These are phyloP conservation scores for Aspergillus uvarum DNA, from an alignment of 2,329 filamentous ascomycete species.

Conservation along the genomic window DNA sequence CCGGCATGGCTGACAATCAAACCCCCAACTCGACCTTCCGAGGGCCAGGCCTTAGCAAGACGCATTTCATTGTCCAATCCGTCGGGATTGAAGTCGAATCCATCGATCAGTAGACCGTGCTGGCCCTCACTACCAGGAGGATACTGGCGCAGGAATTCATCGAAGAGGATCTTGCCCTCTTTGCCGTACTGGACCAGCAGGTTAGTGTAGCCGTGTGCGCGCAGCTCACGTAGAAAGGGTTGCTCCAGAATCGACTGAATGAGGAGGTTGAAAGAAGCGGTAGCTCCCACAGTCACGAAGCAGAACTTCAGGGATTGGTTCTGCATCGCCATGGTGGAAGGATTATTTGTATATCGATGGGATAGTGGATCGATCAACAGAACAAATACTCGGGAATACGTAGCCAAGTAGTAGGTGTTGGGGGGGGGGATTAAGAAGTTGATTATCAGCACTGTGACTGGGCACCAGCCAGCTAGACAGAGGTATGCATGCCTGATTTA, in stretches of 20 bases:
- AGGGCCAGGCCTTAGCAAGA: conserved; percentile 49
- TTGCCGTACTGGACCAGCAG: conserved; percentile 80
- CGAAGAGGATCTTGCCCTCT: conserved; percentile 58
- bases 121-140: conserved; percentile 23
- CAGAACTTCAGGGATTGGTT: conserved; percentile 51
- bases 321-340: conserved; percentile 14
- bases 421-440: too few relatives aligned
- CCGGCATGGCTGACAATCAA: conserved; percentile 88
- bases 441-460: background rate
- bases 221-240: conserved; percentile 63
- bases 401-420: too few relatives aligned
- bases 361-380: background rate
- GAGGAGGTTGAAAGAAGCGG: conserved; percentile 74
- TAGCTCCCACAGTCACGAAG: conserved; percentile 91
- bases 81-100: conserved; percentile 65
- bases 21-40: conserved; percentile 53
- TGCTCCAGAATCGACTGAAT: conserved; percentile 64
- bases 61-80: conserved; percentile 62
- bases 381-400: too few relatives aligned
- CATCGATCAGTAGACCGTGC: conserved; percentile 54
- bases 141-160: conserved; percentile 33
- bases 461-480: background rate
- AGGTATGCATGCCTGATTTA: background rate
- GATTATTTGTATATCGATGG: background rate
- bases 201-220: conserved; percentile 62